These are phyloP conservation scores for Thalassiosira profunda DNA, from an alignment of 108 stramenopile species.

Conservation along the genomic window DNA sequence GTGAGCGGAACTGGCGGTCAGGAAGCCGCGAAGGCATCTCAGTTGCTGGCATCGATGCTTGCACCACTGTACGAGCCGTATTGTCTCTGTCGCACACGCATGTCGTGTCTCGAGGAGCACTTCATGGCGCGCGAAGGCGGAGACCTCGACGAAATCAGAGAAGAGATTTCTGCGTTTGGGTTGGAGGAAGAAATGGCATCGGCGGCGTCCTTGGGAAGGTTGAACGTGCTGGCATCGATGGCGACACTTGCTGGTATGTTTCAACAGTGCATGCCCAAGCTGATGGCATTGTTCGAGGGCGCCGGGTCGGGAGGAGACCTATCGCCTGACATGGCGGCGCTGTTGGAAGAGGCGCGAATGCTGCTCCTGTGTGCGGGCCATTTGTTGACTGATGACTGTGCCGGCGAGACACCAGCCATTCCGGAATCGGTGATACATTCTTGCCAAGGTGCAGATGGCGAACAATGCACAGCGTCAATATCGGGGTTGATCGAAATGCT, in stretches of 20 bases:
- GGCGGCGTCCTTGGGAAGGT: constrained; percentile 65
- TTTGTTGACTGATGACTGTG: constrained; percentile 84
- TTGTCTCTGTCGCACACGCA: constrained; percentile 63
- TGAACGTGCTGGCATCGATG: constrained; percentile 63
- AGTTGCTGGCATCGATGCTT: constrained; percentile 48
- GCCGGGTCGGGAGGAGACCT: constrained; percentile 34
- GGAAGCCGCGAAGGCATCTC: constrained; percentile 45
- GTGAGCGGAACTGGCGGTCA: no score
- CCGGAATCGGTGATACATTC: constrained; percentile 64
- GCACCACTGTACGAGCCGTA: constrained; percentile 77
- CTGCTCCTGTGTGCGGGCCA: constrained; percentile 70
- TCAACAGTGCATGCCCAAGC: constrained; percentile 54
- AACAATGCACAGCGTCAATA: constrained; percentile 45
- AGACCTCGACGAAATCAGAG: constrained; percentile 84
- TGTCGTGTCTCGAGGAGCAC: constrained; percentile 82
- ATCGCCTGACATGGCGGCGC: constrained; percentile 72
- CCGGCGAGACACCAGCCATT: constrained; percentile 80
- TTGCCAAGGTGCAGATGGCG: constrained; percentile 41
- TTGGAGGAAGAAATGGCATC: constrained; percentile 85
- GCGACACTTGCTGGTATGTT: constrained; percentile 60
- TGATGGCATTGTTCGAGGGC: constrained; percentile 61
- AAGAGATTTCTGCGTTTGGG: constrained; percentile 72
- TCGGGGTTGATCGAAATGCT: constrained; percentile 56
- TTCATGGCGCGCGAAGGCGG: constrained; percentile 61
- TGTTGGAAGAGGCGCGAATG: constrained; percentile 84